Base-by-base conservation (phyloP, 2,329 filamentous ascomycete genomes). In the Aschersonia sp. region DNA sequence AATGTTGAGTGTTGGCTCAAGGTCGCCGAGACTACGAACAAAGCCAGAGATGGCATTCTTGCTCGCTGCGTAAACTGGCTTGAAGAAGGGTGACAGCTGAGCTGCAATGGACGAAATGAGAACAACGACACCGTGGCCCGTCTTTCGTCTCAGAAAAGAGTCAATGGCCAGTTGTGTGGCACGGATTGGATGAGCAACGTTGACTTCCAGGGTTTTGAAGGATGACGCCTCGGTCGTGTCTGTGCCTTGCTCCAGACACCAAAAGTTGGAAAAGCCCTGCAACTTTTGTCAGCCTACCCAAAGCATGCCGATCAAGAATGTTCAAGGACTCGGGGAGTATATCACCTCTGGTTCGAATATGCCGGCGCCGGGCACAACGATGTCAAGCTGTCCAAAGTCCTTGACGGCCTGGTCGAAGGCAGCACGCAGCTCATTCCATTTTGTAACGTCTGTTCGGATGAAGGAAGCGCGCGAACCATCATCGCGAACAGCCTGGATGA, bases 381-480 rank as follows among this genome's bases (percentile, higher is more conserved):
- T 49, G 10, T 49, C 47, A 8, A 49, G 47, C 7, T 41, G 44
- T 10, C 45, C 47, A 14, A 49, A 49, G 22, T 49, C 32, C 9
- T 47, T 29, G 44, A 55, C 42, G 1, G 62, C 53, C 8, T 52
- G 50, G 8, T 53, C 49, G 48, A 66, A 63, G 51, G 63, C 52
- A 12, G 48, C 44, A 10, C 54, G 46, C 1, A 66, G 52, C 10
- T 60, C 53, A 5, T 51, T 40, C 63, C 63, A 66, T 9, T 55
- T 54, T 5, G 61, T 58, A 8, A 67, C 65, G 52, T 67, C 62
- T 9, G 62, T 65, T 50, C 57, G 53, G 31, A 61, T 54, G 50
- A 65, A 67, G n/a, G 62, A 48, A 5, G 56, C 61, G 31, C 55
- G 52, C 4, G 55, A 46, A 31, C 47, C 47, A 32, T 58, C 48